These are phyloP conservation scores for Penicillium freii DNA, from an alignment of 2,329 filamentous ascomycete genomes.

Conservation along the genomic window DNA sequence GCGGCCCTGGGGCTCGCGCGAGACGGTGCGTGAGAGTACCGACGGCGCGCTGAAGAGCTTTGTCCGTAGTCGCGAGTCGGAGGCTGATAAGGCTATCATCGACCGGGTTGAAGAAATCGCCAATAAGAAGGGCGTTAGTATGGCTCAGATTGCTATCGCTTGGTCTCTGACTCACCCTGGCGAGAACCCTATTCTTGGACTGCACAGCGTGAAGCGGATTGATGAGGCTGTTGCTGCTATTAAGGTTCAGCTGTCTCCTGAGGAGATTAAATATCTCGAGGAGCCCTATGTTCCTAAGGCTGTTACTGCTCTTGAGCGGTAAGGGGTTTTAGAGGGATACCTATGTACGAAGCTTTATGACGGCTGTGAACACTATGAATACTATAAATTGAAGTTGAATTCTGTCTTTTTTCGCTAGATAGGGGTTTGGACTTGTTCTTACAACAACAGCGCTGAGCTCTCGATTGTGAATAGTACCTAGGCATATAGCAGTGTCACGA, in stretches of 20 bases:
- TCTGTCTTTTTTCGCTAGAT: background rate
- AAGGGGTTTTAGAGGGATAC: background rate
- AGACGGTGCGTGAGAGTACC: constrained; percentile 45
- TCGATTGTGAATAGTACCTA: background rate
- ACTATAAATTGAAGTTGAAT: background rate
- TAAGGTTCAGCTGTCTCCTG: constrained; percentile 51
- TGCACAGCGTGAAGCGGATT: constrained; percentile 59
- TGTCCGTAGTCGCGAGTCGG: constrained; percentile 43
- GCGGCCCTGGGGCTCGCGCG: constrained; percentile 45
- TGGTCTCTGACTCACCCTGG: constrained; percentile 59
- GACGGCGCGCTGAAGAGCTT: constrained; percentile 45
- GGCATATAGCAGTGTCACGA: background rate
- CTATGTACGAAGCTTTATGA: background rate
- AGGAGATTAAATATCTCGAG: constrained; percentile 62
- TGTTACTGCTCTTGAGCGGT: constrained; percentile 28
- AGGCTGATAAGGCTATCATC: constrained; percentile 54
- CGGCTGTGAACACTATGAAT: background rate
- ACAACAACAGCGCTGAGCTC: background rate
- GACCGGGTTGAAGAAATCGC: constrained; percentile 59
- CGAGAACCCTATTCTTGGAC: constrained; percentile 60
- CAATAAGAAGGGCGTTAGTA: constrained; percentile 56
- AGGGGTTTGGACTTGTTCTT: background rate
- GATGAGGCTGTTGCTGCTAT: constrained; percentile 57
- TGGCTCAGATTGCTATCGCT: constrained; percentile 63
- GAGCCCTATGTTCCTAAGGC: constrained; percentile 59